These are phyloP conservation scores for Diaporthe citriasiana DNA, from an alignment of 2,329 filamentous ascomycete species.

Conservation along the genomic window DNA sequence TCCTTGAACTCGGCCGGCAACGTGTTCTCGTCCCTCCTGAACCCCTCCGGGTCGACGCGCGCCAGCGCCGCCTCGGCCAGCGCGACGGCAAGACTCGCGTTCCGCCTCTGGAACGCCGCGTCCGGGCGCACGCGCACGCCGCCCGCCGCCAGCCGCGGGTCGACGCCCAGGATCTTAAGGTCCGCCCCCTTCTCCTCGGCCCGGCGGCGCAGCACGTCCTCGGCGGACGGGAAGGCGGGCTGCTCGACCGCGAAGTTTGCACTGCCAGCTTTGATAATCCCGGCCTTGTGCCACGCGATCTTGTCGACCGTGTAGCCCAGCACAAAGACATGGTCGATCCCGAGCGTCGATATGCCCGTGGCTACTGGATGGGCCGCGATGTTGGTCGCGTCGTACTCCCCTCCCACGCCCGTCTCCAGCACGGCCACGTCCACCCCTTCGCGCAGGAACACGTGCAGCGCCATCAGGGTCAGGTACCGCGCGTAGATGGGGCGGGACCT, in stretches of 20 bases:
- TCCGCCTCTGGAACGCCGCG: conserved; percentile 71
- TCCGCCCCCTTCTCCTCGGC: conserved; percentile 67
- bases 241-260: conserved; percentile 70
- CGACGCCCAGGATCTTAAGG: conserved; percentile 61
- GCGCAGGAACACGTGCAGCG: conserved; percentile 75
- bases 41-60: conserved; percentile 57
- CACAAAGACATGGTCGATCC: conserved; percentile 76
- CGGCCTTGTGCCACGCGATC: conserved; percentile 82
- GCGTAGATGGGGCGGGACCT: conserved; percentile 68
- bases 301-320: conserved; percentile 74
- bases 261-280: conserved; percentile 74
- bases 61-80: conserved; percentile 65
- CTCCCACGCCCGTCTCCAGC: conserved; percentile 77
- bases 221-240: conserved; percentile 54
- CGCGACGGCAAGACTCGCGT: conserved; percentile 63
- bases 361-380: conserved; percentile 70
- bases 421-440: conserved; percentile 75
- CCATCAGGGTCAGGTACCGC: conserved; percentile 72
- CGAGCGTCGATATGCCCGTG: conserved; percentile 74
- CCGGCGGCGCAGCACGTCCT: conserved; percentile 68
- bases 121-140: conserved; percentile 60
- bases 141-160: conserved; percentile 57
- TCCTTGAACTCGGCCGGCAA: conserved; percentile 76
- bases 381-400: conserved; percentile 79
- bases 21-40: conserved; percentile 41